These are phyloP conservation scores for Penicillium cinerascens DNA, from an alignment of 495 filamentous ascomycete species.

Conservation along the genomic window DNA sequence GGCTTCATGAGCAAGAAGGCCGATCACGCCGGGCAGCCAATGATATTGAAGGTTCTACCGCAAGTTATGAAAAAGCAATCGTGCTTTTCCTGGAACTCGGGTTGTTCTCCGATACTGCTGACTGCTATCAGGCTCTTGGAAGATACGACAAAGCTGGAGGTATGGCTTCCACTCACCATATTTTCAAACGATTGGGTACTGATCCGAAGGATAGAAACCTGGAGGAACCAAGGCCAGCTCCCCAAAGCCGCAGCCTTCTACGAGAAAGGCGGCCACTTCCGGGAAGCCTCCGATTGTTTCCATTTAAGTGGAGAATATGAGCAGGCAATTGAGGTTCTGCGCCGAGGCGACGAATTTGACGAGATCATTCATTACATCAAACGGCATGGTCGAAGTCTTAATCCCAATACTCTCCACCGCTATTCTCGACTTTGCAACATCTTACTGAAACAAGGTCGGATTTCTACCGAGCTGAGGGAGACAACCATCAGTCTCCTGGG, in stretches of 20 bases:
- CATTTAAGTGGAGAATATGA: slow-evolving; percentile 10
- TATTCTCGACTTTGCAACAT: slow-evolving; percentile 26
- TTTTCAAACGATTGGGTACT: background rate
- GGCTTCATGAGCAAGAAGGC: slow-evolving; percentile 16
- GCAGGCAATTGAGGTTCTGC: slow-evolving; percentile 36
- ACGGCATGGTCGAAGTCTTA: background rate
- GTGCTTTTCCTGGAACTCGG: slow-evolving; percentile 5
- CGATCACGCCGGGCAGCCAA: slow-evolving; percentile 2
- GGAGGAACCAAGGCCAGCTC: slow-evolving; percentile 7
- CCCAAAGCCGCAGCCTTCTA: slow-evolving; percentile 19
- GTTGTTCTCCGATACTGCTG: slow-evolving; percentile 2
- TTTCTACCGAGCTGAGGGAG: slow-evolving; percentile 12
- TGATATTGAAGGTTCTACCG: slow-evolving; percentile 4
- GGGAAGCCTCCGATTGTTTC: slow-evolving; percentile 17
- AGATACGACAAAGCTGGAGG: slow-evolving; percentile 12
- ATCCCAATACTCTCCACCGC: background rate
- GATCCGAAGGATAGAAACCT: slow-evolving; percentile 3
- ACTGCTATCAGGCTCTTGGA: slow-evolving; percentile 11
- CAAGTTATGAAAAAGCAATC: slow-evolving; percentile 12
- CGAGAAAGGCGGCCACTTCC: slow-evolving; percentile 2
- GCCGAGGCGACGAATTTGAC: slow-evolving; percentile 17
- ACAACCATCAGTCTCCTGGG: slow-evolving; percentile 25
- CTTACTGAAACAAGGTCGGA: slow-evolving; percentile 26
- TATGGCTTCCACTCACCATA: background rate
- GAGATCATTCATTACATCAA: slow-evolving; percentile 23